Conservation (phyloP, 805 yeast genomes). For the Yarrowia phangngaensis region DNA sequence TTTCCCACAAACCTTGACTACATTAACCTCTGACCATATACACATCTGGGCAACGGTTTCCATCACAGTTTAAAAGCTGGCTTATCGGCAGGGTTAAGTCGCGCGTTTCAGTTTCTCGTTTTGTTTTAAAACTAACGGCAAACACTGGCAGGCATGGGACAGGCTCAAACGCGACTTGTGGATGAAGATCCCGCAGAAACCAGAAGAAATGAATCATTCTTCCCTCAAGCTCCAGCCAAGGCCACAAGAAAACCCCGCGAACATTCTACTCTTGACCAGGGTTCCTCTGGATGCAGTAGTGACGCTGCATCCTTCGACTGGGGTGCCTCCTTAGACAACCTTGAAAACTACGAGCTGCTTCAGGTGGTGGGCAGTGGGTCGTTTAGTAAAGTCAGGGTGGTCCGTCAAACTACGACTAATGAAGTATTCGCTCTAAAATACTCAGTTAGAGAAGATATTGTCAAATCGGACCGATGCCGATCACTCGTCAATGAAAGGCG, state of each 20-base stretch:
- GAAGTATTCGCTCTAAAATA: constrained; percentile 76
- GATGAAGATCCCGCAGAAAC: constrained; percentile 23
- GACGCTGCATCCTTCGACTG: constrained; percentile 7
- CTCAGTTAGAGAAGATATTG: constrained; percentile 85
- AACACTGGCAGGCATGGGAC: constrained; percentile 10
- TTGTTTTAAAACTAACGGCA: neutral
- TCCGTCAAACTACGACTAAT: constrained; percentile 30
- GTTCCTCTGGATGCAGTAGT: neutral
- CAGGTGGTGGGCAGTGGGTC: constrained; percentile 83
- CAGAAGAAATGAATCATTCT: constrained; percentile 9
- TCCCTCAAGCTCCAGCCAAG: constrained; percentile 15
- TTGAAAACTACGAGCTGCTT: constrained; percentile 33
- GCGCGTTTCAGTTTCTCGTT: neutral
- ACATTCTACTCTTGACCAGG: neutral
- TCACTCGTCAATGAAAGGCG: constrained; percentile 94
- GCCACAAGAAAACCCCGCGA: constrained; percentile 1
- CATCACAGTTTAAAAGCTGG: too few relatives aligned
- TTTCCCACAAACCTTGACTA: constrained; percentile 1
- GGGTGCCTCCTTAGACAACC: constrained; percentile 9
- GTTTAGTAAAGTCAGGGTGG: constrained; percentile 72
- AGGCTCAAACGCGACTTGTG: constrained; percentile 24
- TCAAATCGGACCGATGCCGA: constrained; percentile 87
- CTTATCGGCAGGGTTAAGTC: too few relatives aligned
- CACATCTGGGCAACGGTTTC: too few relatives aligned
- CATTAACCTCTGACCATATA: constrained; percentile 11